phyloP scores from a whole-genome alignment of 2,329 filamentous ascomycete species.

The Calonectria hongkongensis region DNA sequence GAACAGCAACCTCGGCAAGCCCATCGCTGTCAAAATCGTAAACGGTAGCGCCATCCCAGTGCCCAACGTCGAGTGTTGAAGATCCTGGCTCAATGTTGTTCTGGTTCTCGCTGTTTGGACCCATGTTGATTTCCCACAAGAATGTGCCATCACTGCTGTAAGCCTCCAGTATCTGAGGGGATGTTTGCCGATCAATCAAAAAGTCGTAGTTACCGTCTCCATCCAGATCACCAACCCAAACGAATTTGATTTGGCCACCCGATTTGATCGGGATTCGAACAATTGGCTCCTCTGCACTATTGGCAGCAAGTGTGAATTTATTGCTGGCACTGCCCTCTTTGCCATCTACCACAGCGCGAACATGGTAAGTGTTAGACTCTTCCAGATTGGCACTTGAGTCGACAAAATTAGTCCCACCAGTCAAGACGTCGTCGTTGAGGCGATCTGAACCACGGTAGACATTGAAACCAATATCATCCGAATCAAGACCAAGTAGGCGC shows the following conservation, averaged over 20 bases:
- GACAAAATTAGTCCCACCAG: conserved; percentile 48
- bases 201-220: conserved; percentile 51
- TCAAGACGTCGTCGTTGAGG: conserved; percentile 44
- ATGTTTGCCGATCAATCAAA: conserved; percentile 48
- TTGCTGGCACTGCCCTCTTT: conserved; percentile 37
- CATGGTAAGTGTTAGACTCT: conserved; percentile 46
- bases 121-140: conserved; percentile 48
- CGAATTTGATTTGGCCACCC: conserved; percentile 47
- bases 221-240: conserved; percentile 52
- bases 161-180: conserved; percentile 41
- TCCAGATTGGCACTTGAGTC: conserved; percentile 38
- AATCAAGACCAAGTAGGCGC: conserved; percentile 50
- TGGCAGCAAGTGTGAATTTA: conserved; percentile 41
- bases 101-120: conserved; percentile 48
- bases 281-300: conserved; percentile 33
- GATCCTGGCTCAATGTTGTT: conserved; percentile 49
- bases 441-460: conserved; percentile 44
- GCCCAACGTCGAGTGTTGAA: conserved; percentile 45
- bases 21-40: conserved; percentile 52
- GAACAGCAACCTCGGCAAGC: conserved; percentile 47
- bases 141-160: conserved; percentile 46
- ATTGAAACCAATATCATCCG: conserved; percentile 48
- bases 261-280: conserved; percentile 46
- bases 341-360: conserved; percentile 44
- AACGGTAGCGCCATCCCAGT: conserved; percentile 52